Evolutionary conservation across 495 filamentous ascomycete species (phyloP).

Genomic region (Monascus purpureus): DNA sequence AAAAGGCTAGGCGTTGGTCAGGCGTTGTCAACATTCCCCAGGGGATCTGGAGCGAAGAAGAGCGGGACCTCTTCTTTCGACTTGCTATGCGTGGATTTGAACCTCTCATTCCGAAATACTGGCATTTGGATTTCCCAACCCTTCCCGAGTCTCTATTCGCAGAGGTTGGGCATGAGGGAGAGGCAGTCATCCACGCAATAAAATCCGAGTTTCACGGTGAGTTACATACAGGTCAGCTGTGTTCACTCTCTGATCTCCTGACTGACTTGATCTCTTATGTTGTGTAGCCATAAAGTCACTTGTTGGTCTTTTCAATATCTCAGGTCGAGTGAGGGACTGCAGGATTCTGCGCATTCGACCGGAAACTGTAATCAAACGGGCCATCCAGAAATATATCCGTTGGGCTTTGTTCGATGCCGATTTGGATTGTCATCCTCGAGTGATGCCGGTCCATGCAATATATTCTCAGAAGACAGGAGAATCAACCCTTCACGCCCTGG

Average conservation of each 20-base stretch:
- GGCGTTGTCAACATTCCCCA: slow-evolving; percentile 13
- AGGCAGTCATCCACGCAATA: slow-evolving; percentile 32
- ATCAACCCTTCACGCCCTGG: slow-evolving; percentile 14
- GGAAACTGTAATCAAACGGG: slow-evolving; percentile 17
- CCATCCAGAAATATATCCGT: slow-evolving; percentile 23
- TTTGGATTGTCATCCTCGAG: slow-evolving; percentile 7
- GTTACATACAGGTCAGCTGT: not conserved
- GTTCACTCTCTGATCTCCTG: not conserved
- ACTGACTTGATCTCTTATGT: not conserved
- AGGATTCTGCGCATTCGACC: slow-evolving; percentile 11
- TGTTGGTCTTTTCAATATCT: slow-evolving; percentile 19
- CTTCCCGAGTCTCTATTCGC: slow-evolving; percentile 47
- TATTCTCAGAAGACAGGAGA: slow-evolving; percentile 17
- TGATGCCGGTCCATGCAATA: slow-evolving; percentile 22
- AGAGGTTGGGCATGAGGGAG: slow-evolving; percentile 17
- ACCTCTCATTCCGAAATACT: slow-evolving; percentile 39
- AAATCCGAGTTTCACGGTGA: slow-evolving; percentile 24
- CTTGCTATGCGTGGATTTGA: slow-evolving; percentile 46
- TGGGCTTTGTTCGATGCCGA: slow-evolving; percentile 29
- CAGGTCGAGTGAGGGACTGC: slow-evolving; percentile 28
- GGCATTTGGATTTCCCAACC: slow-evolving; percentile 46
- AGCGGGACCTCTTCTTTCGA: slow-evolving; percentile 39
- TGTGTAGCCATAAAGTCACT: slow-evolving; percentile 24
- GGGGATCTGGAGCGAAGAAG: slow-evolving; percentile 32
- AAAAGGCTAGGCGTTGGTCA: slow-evolving; percentile 17